These are phyloP conservation scores for Leishmania tarentolae DNA, from an alignment of 208 protist species.

Conservation along the genomic window DNA sequence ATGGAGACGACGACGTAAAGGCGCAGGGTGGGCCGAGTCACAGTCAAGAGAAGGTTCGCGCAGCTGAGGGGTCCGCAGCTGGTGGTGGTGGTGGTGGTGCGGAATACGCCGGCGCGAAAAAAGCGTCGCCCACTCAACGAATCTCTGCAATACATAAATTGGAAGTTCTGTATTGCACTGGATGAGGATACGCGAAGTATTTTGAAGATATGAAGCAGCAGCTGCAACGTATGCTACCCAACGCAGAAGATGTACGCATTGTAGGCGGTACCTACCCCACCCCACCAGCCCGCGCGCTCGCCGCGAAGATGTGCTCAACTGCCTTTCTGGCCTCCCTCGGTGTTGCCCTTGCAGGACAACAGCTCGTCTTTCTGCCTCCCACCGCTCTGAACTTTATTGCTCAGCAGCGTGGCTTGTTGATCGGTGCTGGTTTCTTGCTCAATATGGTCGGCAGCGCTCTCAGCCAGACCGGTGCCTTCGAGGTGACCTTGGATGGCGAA, in stretches of 20 bases:
- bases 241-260: constrained; percentile 45
- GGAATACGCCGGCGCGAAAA: background rate
- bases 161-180: constrained; percentile 68
- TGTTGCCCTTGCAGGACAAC: constrained; percentile 34
- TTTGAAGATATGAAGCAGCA: constrained; percentile 63
- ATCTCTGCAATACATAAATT: constrained; percentile 19
- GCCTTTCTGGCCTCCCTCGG: constrained; percentile 45
- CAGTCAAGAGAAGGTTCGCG: background rate
- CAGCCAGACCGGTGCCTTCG: constrained; percentile 66
- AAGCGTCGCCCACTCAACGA: background rate
- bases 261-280: constrained; percentile 54
- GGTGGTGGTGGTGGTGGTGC: background rate
- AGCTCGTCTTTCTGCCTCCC: constrained; percentile 40
- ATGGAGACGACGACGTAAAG: constrained; percentile 11
- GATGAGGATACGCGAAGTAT: constrained; percentile 83
- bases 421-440: constrained; percentile 53
- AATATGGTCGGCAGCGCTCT: constrained; percentile 57
- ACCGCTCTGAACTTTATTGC: constrained; percentile 32
- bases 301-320: constrained; percentile 34
- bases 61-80: background rate
- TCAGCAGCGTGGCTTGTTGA: constrained; percentile 48
- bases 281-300: constrained; percentile 32
- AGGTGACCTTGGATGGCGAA: constrained; percentile 64
- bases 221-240: constrained; percentile 37
- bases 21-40: background rate